Evolutionary conservation across 2,329 filamentous ascomycete genomes (phyloP), one percentile per base, ranked within the genome.

Genomic region (Penicillium sp.): DNA sequence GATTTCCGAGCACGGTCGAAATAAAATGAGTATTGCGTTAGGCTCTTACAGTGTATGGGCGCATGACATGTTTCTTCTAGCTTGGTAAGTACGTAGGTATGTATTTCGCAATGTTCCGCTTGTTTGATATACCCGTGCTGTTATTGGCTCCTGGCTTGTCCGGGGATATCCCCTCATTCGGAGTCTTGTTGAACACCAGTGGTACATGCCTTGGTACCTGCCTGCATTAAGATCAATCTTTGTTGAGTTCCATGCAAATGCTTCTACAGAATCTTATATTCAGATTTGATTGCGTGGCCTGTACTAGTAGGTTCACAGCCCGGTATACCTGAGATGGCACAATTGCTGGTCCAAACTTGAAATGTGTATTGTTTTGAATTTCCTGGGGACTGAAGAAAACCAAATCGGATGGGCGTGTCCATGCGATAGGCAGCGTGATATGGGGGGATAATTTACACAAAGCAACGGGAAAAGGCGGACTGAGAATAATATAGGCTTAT

Each of bases 361-460:
- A 51, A 51, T 51, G 52, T 50, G 47, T 42, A 37, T 48, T 46
- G 52, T 55, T 55, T 55, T 46, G 31, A 35, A 55, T 55, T 55
- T 51, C 47, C 35, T 45, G n/a, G 35, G 34, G 29, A 60, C 53
- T 62, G 53, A 63, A 59, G 52, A 54, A 56, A 60, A 56, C 45
- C 47, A 45, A 38, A 57, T 64, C 51, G 58, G 46, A 62, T 59
- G 55, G 55, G 55, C 35, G 40, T 57, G 54, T 60, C 60, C 60
- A 54, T 63, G 58, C 61, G 64, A 60, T 52, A 60, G 60, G 52
- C 42, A 54, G 57, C 55, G 57, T 65, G 60, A 64, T 61, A 55
- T 60, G 57, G 54, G 59, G 63, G 58, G 64, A 57, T 65, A 66
- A 66, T 66, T 66, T 66, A 66, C 64, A 66, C 58, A 65, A 65